Evolutionary conservation across 2,329 filamentous ascomycete species (phyloP), one percentile per base, ranked within the genome.

Genomic region (Alternaria arborescens): DNA sequence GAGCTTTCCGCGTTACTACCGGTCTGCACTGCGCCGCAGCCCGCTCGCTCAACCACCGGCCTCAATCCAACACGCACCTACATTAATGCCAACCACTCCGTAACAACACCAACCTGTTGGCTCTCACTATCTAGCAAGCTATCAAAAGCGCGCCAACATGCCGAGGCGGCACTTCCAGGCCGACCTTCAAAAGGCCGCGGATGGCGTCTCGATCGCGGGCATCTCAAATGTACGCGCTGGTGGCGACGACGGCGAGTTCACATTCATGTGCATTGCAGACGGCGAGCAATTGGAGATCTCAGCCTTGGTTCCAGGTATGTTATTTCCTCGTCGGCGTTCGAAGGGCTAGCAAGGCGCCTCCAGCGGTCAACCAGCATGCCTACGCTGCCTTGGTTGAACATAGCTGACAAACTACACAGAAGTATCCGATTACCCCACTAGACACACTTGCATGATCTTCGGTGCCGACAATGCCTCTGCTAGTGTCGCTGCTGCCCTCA

Each of bases 211-310:
- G 3, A 80, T 87, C 47, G 64, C 79, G 1, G 79, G 83, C 50
- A 81, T 95, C 48, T 79, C 79, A 48, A 73, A 82, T 34, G 79
- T 97, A 24, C 79, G 80, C 34, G 80, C 82, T 36, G 90, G 90
- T 16, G 87, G 89, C 5, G 89, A 91, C 32, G 90, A 94, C 75
- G 91, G 91, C 52, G 87, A 91, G 58, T 82, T 96, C 58, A 84
- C 84, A 14, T 90, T 94, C 74, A 82, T 72, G 42, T 78, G 79
- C 34, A 56, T 71, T 22, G 69, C 73, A 6, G 67, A 73, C 34
- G 75, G 71, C 36, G 68, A 68, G 20, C 57, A 73, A 6, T 66
- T 79, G 55, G 68, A 70, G 28, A 72, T 82, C 48, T 82, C 80
- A n/a, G 81, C 77, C 20, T 52, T 77, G 43, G 56, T 79, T 16